Base-by-base conservation (phyloP, 352 stramenopile genomes). In the Phytophthora podocarpi region DNA sequence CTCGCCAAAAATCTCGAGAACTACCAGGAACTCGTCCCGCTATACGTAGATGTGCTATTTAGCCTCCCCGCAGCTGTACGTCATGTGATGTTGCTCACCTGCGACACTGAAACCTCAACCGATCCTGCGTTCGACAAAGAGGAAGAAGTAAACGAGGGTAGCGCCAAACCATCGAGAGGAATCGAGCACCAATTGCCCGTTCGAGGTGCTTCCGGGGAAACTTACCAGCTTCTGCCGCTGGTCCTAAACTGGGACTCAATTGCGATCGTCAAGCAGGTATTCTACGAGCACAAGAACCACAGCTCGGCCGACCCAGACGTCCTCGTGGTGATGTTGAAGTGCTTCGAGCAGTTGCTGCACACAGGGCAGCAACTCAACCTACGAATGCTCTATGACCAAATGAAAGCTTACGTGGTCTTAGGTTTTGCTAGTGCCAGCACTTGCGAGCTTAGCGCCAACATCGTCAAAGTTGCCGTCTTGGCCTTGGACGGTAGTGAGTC, bases 1-100 rank as follows among this genome's bases (percentile, higher is more conserved):
- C 58, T 91, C 10, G 67, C 80, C 15, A 82, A 80, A 54, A 83
- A 76, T 39, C 76, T 92, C 3, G 51, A 45, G 15, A 63, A 74
- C 16, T 93, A 90, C 28, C 85, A 92, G 39, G 83, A 93, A 53
- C 75, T 93, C 13, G 82, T 93, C 34, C 80, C 83, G 41, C 62
- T 91, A 15, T 95, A 87, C 31, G 72, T 90, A 2, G 85, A 94
- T 42, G 83, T 94, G 41, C 61, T 94, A 8, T 67, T 89, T 23
- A 91, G 80, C 16, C 35, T 94, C 1, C 78, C 85, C 10, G 47
- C 69, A 11, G 20, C 37, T 4, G 55, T 90, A 41, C 74, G 78
- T 15, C 57, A 61, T 11, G 32, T 59, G 32, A 82, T 90, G 64
- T 32, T 92, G 23, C 11, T 47, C 15, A 34, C 32, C 41, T 24